Evolutionary conservation across 768 basidiomycete genomes (phyloP).

Genomic region (Cystofilobasidium macerans): DNA sequence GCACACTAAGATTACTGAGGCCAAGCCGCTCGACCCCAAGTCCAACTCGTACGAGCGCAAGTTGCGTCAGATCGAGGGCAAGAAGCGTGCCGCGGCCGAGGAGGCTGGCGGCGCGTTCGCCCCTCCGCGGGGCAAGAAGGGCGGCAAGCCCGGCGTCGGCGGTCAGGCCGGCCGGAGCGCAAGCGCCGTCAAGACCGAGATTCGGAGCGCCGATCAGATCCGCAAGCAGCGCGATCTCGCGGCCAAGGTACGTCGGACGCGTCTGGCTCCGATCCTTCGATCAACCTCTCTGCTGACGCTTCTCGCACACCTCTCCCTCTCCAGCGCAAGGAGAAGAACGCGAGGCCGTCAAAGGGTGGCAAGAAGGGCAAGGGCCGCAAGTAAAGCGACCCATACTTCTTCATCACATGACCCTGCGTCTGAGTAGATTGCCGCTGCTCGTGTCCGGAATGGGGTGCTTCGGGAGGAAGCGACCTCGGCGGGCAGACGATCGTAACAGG

Average conservation of each 20-base stretch:
- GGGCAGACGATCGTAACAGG: too few species aligned
- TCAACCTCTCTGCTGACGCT: background rate
- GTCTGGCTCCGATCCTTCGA: background rate
- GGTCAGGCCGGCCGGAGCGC: slow-evolving; percentile 40
- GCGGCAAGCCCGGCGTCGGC: slow-evolving; percentile 29
- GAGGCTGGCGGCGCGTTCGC: slow-evolving; percentile 33
- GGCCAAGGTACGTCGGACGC: slow-evolving; percentile 42
- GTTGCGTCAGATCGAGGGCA: slow-evolving; percentile 52
- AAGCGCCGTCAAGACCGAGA: slow-evolving; percentile 55
- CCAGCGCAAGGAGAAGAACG: slow-evolving; percentile 59
- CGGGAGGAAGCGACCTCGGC: too few species aligned
- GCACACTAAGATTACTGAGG: slow-evolving; percentile 53
- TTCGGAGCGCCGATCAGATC: slow-evolving; percentile 79
- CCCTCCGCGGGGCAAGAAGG: background rate
- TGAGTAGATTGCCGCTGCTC: too few species aligned
- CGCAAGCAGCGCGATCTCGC: slow-evolving; percentile 56
- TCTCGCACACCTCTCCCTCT: background rate
- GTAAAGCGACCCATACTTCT: background rate
- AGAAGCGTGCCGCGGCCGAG: slow-evolving; percentile 38
- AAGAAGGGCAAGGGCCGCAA: slow-evolving; percentile 27
- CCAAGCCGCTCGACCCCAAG: slow-evolving; percentile 69
- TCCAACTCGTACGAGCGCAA: slow-evolving; percentile 65
- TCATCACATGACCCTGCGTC: background rate
- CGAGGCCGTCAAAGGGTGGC: slow-evolving; percentile 50
- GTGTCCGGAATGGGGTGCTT: too few species aligned